Evolutionary conservation across 202 grass and related monocot species (phyloP), one percentile per base, ranked within the genome.

Genomic region (Hordeum pubiflorum): DNA sequence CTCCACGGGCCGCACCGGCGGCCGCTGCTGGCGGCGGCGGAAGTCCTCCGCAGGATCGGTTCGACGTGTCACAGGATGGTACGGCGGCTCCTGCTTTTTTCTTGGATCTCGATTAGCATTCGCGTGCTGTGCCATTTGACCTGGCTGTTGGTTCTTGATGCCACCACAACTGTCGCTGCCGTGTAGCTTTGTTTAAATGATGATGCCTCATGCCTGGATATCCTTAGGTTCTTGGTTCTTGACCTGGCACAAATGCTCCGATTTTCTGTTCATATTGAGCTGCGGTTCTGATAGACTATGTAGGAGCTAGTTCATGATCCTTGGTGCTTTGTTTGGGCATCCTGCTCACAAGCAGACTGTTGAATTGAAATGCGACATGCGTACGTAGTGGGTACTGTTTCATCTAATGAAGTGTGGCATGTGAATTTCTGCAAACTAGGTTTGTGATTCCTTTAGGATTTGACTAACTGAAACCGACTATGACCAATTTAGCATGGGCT

Each of bases 1-100:
- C n/a, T n/a, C 66, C 62, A 43, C 79, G 64, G 29, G 12, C 72
- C 3, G 23, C 80, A 26, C 43, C 76, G 39, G 44, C 72, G 81
- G 29, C 61, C 11, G 57, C 40, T 10, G 69, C 43, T 8, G 84
- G 58, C 21, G 70, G 59, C 22, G 60, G 60, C 22, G 70, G 65
- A 17, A 65, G 54, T 24, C 18, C 64, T 57, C 10, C 79, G 18
- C 91, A 88, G 77, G 91, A 93, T 55, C 74, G 69, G 7, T 37
- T 88, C 15, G 79, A 61, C 46, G 61, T 73, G 67, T 44, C 77
- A 74, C 77, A 76, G 26, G 81, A 63, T 18, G 94, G 94, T 97
- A 56, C 10, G 73, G 34, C 1, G 14, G 78, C 75, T 54, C 24
- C 50, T 60, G 48, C 21, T 20, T 58, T 32, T 40, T 5, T 27